Evolutionary conservation across 2,329 filamentous ascomycete genomes (phyloP), one percentile per base, ranked within the genome.

Genomic region (Aspergillus pseudonomiae): DNA sequence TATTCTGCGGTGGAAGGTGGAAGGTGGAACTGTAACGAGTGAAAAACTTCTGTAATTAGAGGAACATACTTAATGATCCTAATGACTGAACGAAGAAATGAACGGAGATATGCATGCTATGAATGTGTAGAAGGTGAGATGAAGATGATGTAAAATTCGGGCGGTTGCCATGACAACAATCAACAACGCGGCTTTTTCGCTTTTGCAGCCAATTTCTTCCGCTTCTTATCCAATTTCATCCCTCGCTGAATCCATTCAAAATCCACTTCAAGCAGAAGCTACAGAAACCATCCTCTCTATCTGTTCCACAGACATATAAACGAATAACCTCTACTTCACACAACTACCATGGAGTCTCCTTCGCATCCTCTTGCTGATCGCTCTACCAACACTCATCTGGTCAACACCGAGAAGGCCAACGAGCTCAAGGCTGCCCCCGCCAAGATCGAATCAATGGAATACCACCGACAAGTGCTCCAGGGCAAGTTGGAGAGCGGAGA

Each of bases 381-480:
- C 61, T 73, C 78, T 26, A 79, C 78, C 66, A 80, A 80, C 71
- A 80, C 77, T 41, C 77, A 78, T 64, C 70, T 79, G 60, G 68
- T 65, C 48, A 67, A 64, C 30, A 63, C 62, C 57, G 71, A 74
- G 63, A 72, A 73, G 64, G 63, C 67, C 54, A 63, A 70, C 57
- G 75, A 78, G 55, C 63, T 76, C 43, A 79, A 79, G 68, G 63
- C 68, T n/a, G 66, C 70, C 26, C 67, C 72, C 2, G 65, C 65
- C 9, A 74, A 73, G 55, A 61, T 74, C 21, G 71, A 74, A 48
- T 79, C 78, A 30, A 78, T 81, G 77, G 80, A 82, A 6, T 76
- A 80, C 52, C 80, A 82, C 60, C 76, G 80, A 16, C 75, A 80
- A 64, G 70, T 77, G 1, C 65, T 82, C 55, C 79, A 81, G 64